Evolutionary conservation across 805 yeast species (phyloP).

Genomic region (Lachancea fermentati): DNA sequence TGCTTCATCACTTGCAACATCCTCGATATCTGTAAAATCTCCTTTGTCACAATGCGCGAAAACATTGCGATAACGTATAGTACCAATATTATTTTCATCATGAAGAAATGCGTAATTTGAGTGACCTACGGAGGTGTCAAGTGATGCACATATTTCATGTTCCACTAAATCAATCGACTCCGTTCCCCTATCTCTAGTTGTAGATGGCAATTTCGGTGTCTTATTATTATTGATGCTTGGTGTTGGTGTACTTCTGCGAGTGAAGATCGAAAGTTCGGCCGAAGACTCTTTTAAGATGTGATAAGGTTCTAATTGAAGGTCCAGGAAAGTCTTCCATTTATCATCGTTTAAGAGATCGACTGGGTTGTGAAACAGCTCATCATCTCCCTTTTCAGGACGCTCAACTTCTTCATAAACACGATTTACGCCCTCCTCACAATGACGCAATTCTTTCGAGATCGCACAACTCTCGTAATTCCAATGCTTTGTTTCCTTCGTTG

Average conservation of each 20-base stretch:
- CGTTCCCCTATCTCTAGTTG: background rate
- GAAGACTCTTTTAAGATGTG: slow-evolving; percentile 6
- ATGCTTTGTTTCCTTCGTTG: background rate
- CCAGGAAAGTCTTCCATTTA: slow-evolving; percentile 6
- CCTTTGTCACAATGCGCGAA: slow-evolving; percentile 7
- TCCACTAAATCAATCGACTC: background rate
- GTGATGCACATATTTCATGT: too few relatives aligned
- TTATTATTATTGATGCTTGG: background rate
- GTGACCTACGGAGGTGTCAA: too few relatives aligned
- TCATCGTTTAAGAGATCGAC: background rate
- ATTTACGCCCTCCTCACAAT: too few relatives aligned
- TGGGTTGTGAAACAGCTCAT: too few relatives aligned
- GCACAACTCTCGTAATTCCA: background rate
- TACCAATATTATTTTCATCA: slow-evolving; percentile 7
- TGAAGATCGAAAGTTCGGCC: background rate
- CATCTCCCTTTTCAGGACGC: too few relatives aligned
- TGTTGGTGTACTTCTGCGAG: background rate
- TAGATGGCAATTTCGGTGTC: background rate
- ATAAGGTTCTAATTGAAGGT: slow-evolving; percentile 10
- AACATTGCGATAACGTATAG: slow-evolving; percentile 8
- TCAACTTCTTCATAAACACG: too few relatives aligned
- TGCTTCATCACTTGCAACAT: slow-evolving; percentile 11
- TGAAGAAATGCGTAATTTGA: slow-evolving; percentile 3
- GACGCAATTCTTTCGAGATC: too few relatives aligned
- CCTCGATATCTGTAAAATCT: slow-evolving; percentile 1